Evolutionary conservation across 345 rosid species (phyloP).

Genomic region (Heritiera littoralis): DNA sequence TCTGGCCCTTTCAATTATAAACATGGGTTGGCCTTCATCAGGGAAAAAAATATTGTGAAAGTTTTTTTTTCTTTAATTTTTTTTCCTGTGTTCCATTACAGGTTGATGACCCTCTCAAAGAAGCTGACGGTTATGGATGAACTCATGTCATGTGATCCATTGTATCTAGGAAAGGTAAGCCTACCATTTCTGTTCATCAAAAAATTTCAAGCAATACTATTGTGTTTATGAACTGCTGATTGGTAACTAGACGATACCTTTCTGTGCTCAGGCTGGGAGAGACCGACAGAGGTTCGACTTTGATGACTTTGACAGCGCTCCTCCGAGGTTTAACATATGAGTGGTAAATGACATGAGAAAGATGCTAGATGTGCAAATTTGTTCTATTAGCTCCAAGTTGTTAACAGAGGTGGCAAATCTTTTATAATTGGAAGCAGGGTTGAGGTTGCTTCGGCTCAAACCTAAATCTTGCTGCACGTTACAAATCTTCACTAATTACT

Average conservation of each 20-base stretch:
- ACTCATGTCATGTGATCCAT: conserved; percentile 70
- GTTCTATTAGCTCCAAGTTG: conserved; percentile 14
- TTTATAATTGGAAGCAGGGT: neutral
- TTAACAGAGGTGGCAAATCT: conserved; percentile 24
- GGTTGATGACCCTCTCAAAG: conserved; percentile 82
- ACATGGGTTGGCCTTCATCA: neutral
- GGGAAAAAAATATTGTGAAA: neutral
- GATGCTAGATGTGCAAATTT: neutral
- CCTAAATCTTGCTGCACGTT: no score
- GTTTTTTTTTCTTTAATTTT: neutral
- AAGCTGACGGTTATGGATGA: conserved; percentile 82
- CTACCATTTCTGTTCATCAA: conserved; percentile 7
- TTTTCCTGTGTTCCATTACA: conserved; percentile 28
- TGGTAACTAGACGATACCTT: neutral
- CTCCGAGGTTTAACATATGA: conserved; percentile 81
- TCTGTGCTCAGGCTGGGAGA: conserved; percentile 63
- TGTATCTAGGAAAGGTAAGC: conserved; percentile 76
- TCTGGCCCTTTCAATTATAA: neutral
- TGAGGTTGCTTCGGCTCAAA: no score
- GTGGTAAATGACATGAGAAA: conserved; percentile 15
- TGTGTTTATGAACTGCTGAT: conserved; percentile 21
- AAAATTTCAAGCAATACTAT: neutral
- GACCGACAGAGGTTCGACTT: conserved; percentile 91
- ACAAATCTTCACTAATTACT: no score
- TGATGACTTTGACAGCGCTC: conserved; percentile 87